A percentile compares a stretch with the other conserved stretches of the same genome.
Evolutionary conservation across 371 early-diverging fungal genomes (phyloP).

Genomic region (Mucor saturninus): DNA sequence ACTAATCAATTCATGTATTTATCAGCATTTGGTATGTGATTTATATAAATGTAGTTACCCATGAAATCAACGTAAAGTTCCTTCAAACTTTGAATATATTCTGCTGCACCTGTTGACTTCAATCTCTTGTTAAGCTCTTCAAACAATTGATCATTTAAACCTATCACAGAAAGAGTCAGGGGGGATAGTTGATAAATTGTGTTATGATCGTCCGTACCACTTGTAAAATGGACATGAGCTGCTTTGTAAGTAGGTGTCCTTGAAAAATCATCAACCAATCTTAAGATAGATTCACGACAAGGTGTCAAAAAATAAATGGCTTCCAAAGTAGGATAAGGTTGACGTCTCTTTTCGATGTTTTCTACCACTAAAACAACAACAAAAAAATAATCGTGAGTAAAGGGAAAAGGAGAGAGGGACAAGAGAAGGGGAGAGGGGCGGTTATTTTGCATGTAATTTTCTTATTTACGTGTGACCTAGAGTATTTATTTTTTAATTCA

Average conservation of each 20-base stretch:
- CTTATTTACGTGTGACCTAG: conserved; percentile 40
- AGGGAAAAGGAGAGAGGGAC: neutral
- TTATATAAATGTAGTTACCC: conserved; percentile 35
- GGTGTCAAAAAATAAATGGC: conserved; percentile 95
- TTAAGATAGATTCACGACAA: conserved; percentile 74
- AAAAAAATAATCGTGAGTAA: neutral
- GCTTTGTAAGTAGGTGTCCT: conserved; percentile 72
- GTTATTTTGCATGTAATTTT: neutral
- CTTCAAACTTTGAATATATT: conserved; percentile 69
- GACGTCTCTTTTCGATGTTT: conserved; percentile 78
- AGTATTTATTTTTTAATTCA: neutral
- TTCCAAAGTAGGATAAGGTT: conserved; percentile 83
- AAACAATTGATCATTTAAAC: conserved; percentile 75
- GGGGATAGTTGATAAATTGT: conserved; percentile 18
- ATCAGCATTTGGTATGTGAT: neutral
- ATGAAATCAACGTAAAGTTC: conserved; percentile 84
- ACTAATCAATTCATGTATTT: conserved; percentile 42
- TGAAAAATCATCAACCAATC: conserved; percentile 83
- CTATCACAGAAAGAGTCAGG: conserved; percentile 60
- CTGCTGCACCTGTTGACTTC: conserved; percentile 58
- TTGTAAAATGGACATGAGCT: conserved; percentile 84
- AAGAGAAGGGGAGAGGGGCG: too few relatives aligned
- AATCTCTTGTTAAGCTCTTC: conserved; percentile 53
- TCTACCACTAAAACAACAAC: conserved; percentile 60
- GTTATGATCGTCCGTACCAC: conserved; percentile 66